These are phyloP conservation scores for Pleurotus citrinopileatus DNA, from an alignment of 768 basidiomycete species.

Conservation along the genomic window DNA sequence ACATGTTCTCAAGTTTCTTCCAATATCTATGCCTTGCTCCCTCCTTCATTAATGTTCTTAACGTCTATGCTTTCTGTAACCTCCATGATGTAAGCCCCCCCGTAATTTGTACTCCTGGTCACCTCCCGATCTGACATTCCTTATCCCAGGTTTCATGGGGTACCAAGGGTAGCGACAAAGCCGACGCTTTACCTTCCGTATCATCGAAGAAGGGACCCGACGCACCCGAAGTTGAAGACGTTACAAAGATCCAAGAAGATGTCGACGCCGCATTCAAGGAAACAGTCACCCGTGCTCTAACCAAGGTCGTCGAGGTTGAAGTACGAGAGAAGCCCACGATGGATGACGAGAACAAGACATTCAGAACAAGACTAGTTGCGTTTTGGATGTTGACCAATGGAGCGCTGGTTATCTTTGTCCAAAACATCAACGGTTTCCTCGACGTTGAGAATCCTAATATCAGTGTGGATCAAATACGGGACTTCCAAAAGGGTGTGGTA, in stretches of 20 bases:
- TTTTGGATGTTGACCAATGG: slow-evolving; percentile 63
- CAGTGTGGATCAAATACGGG: not conserved
- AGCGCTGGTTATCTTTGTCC: slow-evolving; percentile 14
- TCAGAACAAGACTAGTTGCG: slow-evolving; percentile 85
- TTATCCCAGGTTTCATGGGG: slow-evolving; percentile 84
- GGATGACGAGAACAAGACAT: slow-evolving; percentile 90
- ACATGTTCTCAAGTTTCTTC: slow-evolving; percentile 91
- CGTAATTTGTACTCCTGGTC: not conserved
- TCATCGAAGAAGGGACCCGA: slow-evolving; percentile 83
- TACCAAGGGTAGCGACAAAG: slow-evolving; percentile 93
- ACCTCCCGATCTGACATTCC: slow-evolving; percentile 4
- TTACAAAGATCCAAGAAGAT: slow-evolving; percentile 79
- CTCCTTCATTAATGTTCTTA: slow-evolving; percentile 90
- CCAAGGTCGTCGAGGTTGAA: slow-evolving; percentile 67
- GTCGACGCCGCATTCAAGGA: slow-evolving; percentile 90
- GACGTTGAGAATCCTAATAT: slow-evolving; percentile 14
- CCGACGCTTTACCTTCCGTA: slow-evolving; percentile 85
- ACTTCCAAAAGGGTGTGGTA: slow-evolving; percentile 14
- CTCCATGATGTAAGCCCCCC: slow-evolving; percentile 73
- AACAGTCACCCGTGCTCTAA: slow-evolving; percentile 84
- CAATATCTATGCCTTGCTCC: slow-evolving; percentile 89
- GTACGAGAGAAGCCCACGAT: slow-evolving; percentile 73
- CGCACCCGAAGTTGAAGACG: slow-evolving; percentile 81
- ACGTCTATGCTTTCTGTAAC: slow-evolving; percentile 97
- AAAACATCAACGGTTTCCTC: slow-evolving; percentile 15